Conservation (phyloP, 2,329 filamentous ascomycete species). For the Macrophomina tecta region DNA sequence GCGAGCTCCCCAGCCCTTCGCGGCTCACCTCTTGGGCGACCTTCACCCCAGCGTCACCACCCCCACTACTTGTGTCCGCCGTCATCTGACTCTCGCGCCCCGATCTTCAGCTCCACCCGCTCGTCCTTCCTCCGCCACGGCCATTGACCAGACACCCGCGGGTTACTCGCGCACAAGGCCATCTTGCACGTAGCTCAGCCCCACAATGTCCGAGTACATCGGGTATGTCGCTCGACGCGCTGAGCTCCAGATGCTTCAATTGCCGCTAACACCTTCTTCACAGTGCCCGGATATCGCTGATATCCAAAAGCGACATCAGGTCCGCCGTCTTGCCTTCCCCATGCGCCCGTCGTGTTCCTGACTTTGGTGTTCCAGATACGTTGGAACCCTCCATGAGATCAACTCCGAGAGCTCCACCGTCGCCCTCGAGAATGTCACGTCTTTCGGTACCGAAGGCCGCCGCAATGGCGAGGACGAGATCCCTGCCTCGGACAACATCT, state of each 20-base stretch:
- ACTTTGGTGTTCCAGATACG: slow-evolving; percentile 69
- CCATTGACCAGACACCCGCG: slow-evolving; percentile 31
- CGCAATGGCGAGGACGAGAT: slow-evolving; percentile 82
- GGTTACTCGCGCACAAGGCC: slow-evolving; percentile 12
- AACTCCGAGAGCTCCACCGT: slow-evolving; percentile 97
- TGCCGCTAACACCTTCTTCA: slow-evolving; percentile 42
- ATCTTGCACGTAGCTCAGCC: slow-evolving; percentile 25
- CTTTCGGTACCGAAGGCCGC: slow-evolving; percentile 92
- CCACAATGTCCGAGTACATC: slow-evolving; percentile 66
- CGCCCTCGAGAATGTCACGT: slow-evolving; percentile 93
- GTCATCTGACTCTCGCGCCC: slow-evolving; percentile 7
- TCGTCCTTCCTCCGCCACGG: slow-evolving; percentile 35
- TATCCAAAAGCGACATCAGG: slow-evolving; percentile 97
- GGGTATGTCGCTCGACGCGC: slow-evolving; percentile 54
- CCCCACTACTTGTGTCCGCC: slow-evolving; percentile 2
- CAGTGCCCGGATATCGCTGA: slow-evolving; percentile 92
- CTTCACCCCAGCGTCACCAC: slow-evolving; percentile 23
- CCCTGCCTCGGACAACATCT: slow-evolving; percentile 81
- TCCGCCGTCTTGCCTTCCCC: slow-evolving; percentile 56
- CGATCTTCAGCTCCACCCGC: neutral
- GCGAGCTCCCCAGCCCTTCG: slow-evolving; percentile 17
- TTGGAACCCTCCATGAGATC: slow-evolving; percentile 95
- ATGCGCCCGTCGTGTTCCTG: slow-evolving; percentile 6
- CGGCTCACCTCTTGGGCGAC: slow-evolving; percentile 19
- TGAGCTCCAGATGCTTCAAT: slow-evolving; percentile 36